Evolutionary conservation across 176 grass and related monocot genomes (phyloP), one percentile per base, ranked within the genome.

Genomic region (Otatea glauca): DNA sequence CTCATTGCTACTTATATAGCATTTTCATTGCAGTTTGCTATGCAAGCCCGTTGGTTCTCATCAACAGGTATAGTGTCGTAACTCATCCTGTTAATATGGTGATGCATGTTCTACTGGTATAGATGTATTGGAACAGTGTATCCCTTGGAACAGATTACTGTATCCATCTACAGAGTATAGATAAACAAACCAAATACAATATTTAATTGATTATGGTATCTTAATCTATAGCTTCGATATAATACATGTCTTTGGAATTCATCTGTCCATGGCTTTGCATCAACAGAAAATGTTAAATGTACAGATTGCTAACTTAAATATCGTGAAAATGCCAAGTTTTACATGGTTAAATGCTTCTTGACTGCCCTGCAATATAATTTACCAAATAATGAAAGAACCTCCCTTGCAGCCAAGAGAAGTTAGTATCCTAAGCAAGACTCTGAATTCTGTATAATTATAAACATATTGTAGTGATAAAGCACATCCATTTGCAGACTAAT

Each of bases 1-100:
- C 6, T 41, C 47, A 29, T 25, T 50, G 42, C 7, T 62, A 29
- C 80, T 90, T 34, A 90, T 79, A 5, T 75, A 32, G 8, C 35
- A 74, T 83, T 47, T 59, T 48, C 62, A n/a, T 67, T 79, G 74
- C 84, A 87, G 89, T 32, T 83, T 72, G 64, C 74, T 5, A 0
- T 79, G 48, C 68, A 82, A 78, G 32, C 8, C 9, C 74, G 50
- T 68, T 87, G 89, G 84, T 87, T 90, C 75, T 90, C 88, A 38
- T 81, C 74, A 42, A 20, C 89, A 83, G 89, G 89, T 90, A 87
- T 12, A 74, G 2, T 11, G 3, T 68, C 34, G 9, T 68, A 63
- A 27, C 48, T 66, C 50, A 58, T 65, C 65, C 34, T 68, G 48
- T 75, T 86, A 78, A 74, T 67, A 39, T 75, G 55, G 20, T 76